Base-by-base conservation (phyloP, 768 basidiomycete species). In the Chiua virens region DNA sequence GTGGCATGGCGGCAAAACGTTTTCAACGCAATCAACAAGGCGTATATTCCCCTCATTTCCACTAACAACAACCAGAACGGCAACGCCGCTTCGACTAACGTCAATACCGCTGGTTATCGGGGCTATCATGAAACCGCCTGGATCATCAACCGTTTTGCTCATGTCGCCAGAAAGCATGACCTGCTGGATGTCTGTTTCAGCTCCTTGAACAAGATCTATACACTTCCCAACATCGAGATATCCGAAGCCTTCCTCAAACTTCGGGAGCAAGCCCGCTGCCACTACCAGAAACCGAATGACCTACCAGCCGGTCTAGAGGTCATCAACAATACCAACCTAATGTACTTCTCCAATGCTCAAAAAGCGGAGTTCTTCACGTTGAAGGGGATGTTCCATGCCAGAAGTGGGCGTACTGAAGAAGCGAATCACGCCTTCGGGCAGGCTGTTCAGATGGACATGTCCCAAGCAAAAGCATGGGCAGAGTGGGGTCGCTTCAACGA, bases 71-170 rank as follows among this genome's bases (percentile, higher is more conserved):
- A 77, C 52, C 82, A 82, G 58, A 71, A 72, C 22, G 74, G 75
- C 37, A 77, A 75, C 39, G 72, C 78, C 13, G 66, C 80, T 17
- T 72, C 80, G 21, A 78, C 74, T 34, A 87, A 79, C 52, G 74
- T 85, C 37, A 90, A 85, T 50, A 94, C 92, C 2, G 89, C 85
- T 63, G 96, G 94, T 8, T 98, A 92, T 66, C 83, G 97, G 45
- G 97, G 97, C 8, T 98, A 92, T 68, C 97, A 99, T 65, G 97
- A 99, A 74, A 98, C 94, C 0, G 97, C 97, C 8, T 99, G 97
- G 97, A 98, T 97, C 65, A 98, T 98, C 75, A 99, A 99, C 67
- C 87, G 97, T 15, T 98, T 99, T 64, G 97, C 97, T 9, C 96
- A 99, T 71, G 94, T 98, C 48, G 97, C 97, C 20, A 81, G 97